These are phyloP conservation scores for Amauroascus niger DNA, from an alignment of 2,329 filamentous ascomycete genomes.

Conservation along the genomic window DNA sequence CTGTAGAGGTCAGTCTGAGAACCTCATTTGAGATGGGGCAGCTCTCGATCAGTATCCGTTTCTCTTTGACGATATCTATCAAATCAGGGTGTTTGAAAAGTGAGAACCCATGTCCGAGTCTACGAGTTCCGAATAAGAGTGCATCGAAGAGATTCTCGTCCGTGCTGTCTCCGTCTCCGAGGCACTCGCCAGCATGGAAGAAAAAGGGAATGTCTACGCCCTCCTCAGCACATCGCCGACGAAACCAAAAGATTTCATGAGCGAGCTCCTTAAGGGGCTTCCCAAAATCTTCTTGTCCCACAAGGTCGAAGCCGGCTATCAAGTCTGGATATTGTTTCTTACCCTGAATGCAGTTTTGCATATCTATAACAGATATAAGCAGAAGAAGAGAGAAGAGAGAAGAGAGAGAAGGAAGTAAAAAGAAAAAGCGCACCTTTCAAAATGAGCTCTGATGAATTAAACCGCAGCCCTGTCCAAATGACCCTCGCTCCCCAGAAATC, in stretches of 20 bases:
- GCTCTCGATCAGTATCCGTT: constrained; percentile 76
- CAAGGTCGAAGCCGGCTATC: constrained; percentile 65
- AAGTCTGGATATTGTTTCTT: constrained; percentile 47
- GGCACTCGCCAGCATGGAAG: constrained; percentile 85
- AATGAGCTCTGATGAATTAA: constrained; percentile 53
- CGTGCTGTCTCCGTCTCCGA: constrained; percentile 67
- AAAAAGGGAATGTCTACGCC: constrained; percentile 83
- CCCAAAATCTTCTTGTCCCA: constrained; percentile 76
- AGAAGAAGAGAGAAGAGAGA: background rate
- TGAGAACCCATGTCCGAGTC: constrained; percentile 83
- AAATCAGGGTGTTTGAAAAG: constrained; percentile 87
- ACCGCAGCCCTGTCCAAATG: constrained; percentile 72
- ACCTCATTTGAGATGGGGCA: constrained; percentile 93
- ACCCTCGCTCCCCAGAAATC: constrained; percentile 75
- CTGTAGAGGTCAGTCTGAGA: constrained; percentile 63
- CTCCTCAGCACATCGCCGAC: constrained; percentile 68
- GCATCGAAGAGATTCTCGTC: constrained; percentile 87
- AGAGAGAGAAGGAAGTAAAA: background rate
- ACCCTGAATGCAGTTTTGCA: constrained; percentile 77
- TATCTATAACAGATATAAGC: constrained; percentile 30
- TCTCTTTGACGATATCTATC: constrained; percentile 79
- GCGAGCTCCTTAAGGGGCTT: constrained; percentile 65
- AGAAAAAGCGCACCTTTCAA: constrained; percentile 46
- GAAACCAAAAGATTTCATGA: constrained; percentile 87
- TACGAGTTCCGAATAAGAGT: constrained; percentile 70